Evolutionary conservation across 768 basidiomycete species (phyloP).

Genomic region (Cystofilobasidium bisporidii): DNA sequence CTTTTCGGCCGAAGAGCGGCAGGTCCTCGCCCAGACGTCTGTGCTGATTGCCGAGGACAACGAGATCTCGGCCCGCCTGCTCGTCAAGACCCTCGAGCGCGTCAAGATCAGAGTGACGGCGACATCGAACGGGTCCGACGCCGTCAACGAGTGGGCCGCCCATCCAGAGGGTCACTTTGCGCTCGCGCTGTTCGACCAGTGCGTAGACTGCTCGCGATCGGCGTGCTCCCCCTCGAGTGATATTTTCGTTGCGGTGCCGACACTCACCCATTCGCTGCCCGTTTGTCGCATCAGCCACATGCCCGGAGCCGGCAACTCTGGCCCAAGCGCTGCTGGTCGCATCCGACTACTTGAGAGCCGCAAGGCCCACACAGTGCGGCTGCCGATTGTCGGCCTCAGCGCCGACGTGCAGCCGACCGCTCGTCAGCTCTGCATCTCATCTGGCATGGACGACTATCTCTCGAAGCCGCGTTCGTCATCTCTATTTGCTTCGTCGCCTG

Average conservation of each 20-base stretch:
- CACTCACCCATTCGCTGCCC: neutral
- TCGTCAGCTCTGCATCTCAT: slow-evolving; percentile 63
- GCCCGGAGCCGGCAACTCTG: neutral
- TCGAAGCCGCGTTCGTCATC: slow-evolving; percentile 49
- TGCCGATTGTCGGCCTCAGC: slow-evolving; percentile 54
- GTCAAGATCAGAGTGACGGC: slow-evolving; percentile 54
- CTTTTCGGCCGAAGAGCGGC: slow-evolving; percentile 41
- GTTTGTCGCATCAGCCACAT: neutral
- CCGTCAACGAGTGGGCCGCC: slow-evolving; percentile 57
- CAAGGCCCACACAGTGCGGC: neutral
- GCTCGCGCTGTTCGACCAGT: slow-evolving; percentile 61
- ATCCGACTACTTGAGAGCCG: slow-evolving; percentile 4
- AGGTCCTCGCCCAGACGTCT: slow-evolving; percentile 46
- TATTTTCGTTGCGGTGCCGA: too few species aligned
- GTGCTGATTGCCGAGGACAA: slow-evolving; percentile 72
- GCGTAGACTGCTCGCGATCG: neutral
- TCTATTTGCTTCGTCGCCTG: neutral
- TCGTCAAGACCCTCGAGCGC: slow-evolving; percentile 59
- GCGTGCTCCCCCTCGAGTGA: too few species aligned
- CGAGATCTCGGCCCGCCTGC: slow-evolving; percentile 56
- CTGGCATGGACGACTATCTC: slow-evolving; percentile 68
- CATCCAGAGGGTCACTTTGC: slow-evolving; percentile 61
- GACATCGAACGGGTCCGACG: slow-evolving; percentile 60
- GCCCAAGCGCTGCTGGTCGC: neutral
- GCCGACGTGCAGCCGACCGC: slow-evolving; percentile 47